These are phyloP conservation scores for Apiospora phragmitis DNA, from an alignment of 2,329 filamentous ascomycete genomes.

Conservation along the genomic window DNA sequence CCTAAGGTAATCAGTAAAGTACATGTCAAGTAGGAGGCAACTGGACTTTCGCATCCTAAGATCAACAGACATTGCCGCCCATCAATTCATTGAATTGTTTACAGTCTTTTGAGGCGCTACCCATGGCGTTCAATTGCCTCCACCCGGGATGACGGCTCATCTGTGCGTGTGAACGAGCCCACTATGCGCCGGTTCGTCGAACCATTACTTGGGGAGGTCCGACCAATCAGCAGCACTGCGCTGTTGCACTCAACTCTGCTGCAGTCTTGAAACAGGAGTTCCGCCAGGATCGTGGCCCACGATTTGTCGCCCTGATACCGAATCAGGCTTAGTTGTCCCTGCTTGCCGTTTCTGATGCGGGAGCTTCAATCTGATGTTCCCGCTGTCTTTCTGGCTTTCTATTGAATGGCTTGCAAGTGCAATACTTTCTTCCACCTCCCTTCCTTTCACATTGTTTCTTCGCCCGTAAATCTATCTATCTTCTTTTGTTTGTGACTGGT, in stretches of 20 bases:
- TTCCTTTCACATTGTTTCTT: slow-evolving; percentile 12
- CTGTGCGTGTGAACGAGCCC: not conserved
- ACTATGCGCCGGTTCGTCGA: not conserved
- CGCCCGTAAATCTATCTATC: slow-evolving; percentile 18
- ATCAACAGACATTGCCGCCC: not conserved
- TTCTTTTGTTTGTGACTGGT: slow-evolving; percentile 26
- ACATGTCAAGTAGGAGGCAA: not conserved
- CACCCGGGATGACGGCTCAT: not conserved
- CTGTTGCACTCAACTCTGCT: slow-evolving; percentile 7
- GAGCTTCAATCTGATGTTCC: slow-evolving; percentile 7
- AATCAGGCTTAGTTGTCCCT: slow-evolving; percentile 8
- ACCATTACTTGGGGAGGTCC: not conserved
- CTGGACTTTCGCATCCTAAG: not conserved
- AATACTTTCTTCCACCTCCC: not conserved
- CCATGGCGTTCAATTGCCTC: not conserved
- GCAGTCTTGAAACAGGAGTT: slow-evolving; percentile 12
- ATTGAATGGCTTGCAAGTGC: not conserved
- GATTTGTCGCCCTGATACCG: slow-evolving; percentile 2
- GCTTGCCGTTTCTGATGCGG: slow-evolving; percentile 2
- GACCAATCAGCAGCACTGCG: slow-evolving; percentile 3
- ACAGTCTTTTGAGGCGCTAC: not conserved
- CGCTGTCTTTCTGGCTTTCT: not conserved
- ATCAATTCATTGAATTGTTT: not conserved
- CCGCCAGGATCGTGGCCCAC: slow-evolving; percentile 6
- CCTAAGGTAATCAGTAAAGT: not conserved